Evolutionary conservation across 768 basidiomycete species (phyloP), one percentile per base, ranked within the genome.

Genomic region (Crepidotus variabilis): DNA sequence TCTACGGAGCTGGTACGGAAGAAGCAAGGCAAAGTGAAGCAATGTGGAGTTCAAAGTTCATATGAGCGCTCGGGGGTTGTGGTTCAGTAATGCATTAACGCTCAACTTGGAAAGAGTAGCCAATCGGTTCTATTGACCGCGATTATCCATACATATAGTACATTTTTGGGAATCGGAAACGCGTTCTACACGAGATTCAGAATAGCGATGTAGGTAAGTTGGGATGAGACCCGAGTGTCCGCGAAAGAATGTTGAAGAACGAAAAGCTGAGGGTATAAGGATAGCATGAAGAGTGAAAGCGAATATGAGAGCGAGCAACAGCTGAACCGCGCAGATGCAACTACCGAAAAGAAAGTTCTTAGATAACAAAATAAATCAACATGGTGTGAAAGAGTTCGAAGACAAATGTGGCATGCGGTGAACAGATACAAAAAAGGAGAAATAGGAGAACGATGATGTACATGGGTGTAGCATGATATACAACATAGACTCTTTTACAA

Each of bases 41-140:
- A 6, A 62, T 79, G 61, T 79, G 79, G 75, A 81, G 79, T 63
- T 80, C 79, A 14, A 80, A 77, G 64, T 75, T 80, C 62, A 76
- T 81, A 43, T 79, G 61, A 73, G 24, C 28, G 28, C 36, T 35
- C 34, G 47, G 55, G 47, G n/a, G 18, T 16, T 59, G 32, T 54
- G 36, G 24, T 51, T 35, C 28, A 20, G 55, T 21, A 11, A 36
- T 49, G 7, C 35, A 34, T 50, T 49, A 28, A 45, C 43, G 32
- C 45, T 32, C n/a, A 21, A 33, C 16, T 23, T n/a, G 33, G 50
- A 24, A 24, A 49, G 13, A 16, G 24, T 49, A 49, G 21, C 14
- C 6, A 23, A 22, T 49, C 24, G 47, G 47, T 13, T 49, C 24
- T 49, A 43, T 43, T 43, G 39, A 11, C 18, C 18, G 39, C 39